Evolutionary conservation across 208 protist species (phyloP), one percentile per base, ranked within the genome.

Genomic region (Crithidia brevicula): DNA sequence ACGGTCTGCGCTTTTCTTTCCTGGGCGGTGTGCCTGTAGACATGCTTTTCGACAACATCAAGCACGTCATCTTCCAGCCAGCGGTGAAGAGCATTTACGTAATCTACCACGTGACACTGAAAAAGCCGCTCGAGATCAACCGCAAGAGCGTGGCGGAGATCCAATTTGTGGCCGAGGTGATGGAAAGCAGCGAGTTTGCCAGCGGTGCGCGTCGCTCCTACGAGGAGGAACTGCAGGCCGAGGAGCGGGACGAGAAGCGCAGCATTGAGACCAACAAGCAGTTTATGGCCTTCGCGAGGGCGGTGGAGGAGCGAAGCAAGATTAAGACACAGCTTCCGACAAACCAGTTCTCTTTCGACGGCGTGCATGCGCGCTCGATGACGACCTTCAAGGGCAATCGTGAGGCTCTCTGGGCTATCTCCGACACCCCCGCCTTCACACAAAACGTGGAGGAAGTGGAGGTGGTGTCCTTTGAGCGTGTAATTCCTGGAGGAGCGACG

Each of bases 61-160:
- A 97, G 71, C 94, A 99, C 77, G 81, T 98, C 61, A 98, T 99
- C 61, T 99, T 99, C 62, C 98, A 99, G 76, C 95, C 95, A 1
- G 83, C 94, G 18, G 83, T 98, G 33, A 92, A 97, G 34, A 76
- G 84, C 30, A 93, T 98, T 28, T 78, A 85, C 34, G 96, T 98
- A 4, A 85, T 99, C 61, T 92, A 99, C 61, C 98, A 99, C 77
- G 88, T 99, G 33, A 98, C 99, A 45, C 83, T 99, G 18, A 88
- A 98, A 51, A 91, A 98, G 79, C 82, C 88, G 2, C 89, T 99
- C n/a, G 97, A 99, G 75, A 84, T 99, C 60, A 97, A 97, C 56
- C 98, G 98, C 47, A 99, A 99, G 82, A 97, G 87, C 51, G 77
- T 89, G 3, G 82, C 85, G 40, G 97, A 99, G 63, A 77, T 99